These are phyloP conservation scores for Poa annua DNA, from an alignment of 176 grass and related monocot genomes.

Conservation along the genomic window DNA sequence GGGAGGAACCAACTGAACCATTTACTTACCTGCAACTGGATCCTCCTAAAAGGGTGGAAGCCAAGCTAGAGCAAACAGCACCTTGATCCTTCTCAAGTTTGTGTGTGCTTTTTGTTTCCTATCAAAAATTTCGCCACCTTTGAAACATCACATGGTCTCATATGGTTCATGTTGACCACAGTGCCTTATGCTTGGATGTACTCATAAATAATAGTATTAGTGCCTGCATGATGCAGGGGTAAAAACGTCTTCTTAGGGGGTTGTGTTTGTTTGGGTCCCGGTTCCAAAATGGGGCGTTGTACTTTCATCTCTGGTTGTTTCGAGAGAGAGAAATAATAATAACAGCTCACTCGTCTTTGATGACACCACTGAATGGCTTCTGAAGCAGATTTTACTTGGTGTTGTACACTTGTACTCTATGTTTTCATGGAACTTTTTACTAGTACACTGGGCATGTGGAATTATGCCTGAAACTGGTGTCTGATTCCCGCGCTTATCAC, in stretches of 20 bases:
- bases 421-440: neutral
- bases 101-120: constrained; percentile 1
- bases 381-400: neutral
- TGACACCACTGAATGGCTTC: neutral
- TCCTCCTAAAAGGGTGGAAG: constrained; percentile 70
- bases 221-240: neutral
- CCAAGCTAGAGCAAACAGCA: constrained; percentile 62
- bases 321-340: neutral
- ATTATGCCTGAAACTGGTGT: neutral
- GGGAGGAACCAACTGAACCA: constrained; percentile 78
- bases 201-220: neutral
- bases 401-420: neutral
- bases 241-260: neutral
- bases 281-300: neutral
- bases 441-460: neutral
- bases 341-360: neutral
- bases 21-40: constrained; percentile 79
- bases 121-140: neutral
- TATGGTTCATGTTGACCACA: neutral
- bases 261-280: neutral
- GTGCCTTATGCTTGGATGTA: constrained; percentile 32
- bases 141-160: neutral
- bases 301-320: neutral
- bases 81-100: neutral
- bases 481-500: neutral